Evolutionary conservation across 2,329 filamentous ascomycete genomes (phyloP).

Genomic region (Arthroderma sp.): DNA sequence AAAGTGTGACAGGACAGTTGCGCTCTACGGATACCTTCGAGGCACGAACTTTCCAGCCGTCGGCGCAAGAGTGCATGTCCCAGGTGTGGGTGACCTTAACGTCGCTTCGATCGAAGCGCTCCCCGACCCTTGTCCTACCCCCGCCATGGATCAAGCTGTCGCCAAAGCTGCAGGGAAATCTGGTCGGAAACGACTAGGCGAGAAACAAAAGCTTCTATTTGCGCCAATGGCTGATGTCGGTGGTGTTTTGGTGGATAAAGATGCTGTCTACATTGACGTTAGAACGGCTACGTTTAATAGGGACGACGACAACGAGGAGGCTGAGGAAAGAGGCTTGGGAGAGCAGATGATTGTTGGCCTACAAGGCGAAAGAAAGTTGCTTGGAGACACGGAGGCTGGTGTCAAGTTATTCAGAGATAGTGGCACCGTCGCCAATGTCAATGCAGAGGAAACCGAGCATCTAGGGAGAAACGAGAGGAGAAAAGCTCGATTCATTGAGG

Average conservation of each 20-base stretch:
- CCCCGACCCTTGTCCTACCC: constrained; percentile 91
- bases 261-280: constrained; percentile 80
- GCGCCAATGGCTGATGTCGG: constrained; percentile 98
- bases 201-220: constrained; percentile 93
- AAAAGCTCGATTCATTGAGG: constrained; percentile 39
- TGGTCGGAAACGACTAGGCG: constrained; percentile 67
- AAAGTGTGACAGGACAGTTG: constrained; percentile 82
- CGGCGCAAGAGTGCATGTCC: constrained; percentile 79
- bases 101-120: constrained; percentile 74
- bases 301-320: constrained; percentile 47
- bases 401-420: constrained; percentile 78
- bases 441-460: constrained; percentile 45
- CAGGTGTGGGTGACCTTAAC: constrained; percentile 79
- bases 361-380: constrained; percentile 66
- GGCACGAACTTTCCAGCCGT: constrained; percentile 86
- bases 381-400: constrained; percentile 71
- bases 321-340: constrained; percentile 72
- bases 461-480: constrained; percentile 44
- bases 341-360: constrained; percentile 89
- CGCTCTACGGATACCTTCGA: constrained; percentile 82
- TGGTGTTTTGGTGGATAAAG: constrained; percentile 89
- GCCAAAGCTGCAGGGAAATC: constrained; percentile 76
- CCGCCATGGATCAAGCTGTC: constrained; percentile 73
- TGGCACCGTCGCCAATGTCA: constrained; percentile 43
- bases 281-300: constrained; percentile 59